Evolutionary conservation across 345 rosid species (phyloP).

Genomic region (Arabis alpina): DNA sequence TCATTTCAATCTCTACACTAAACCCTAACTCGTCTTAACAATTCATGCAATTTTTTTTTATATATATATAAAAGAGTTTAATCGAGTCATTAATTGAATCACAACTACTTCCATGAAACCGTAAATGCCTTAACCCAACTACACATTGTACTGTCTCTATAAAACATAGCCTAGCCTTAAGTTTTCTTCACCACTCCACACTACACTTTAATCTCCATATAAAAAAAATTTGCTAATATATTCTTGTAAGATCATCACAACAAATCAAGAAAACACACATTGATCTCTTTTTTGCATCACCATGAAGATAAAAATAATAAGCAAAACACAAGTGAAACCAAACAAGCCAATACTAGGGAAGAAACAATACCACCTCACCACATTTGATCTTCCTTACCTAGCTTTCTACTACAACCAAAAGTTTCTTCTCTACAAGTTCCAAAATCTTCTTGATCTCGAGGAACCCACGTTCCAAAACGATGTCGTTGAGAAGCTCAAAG

Average conservation of each 20-base stretch:
- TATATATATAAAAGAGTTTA: not conserved
- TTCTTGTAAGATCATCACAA: slow-evolving; percentile 22
- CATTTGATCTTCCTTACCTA: slow-evolving; percentile 91
- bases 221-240: not conserved
- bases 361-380: slow-evolving; percentile 68
- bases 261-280: not conserved
- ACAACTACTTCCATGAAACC: slow-evolving; percentile 55
- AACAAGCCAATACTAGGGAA: slow-evolving; percentile 56
- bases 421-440: slow-evolving; percentile 66
- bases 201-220: not conserved
- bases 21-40: slow-evolving; percentile 23
- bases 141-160: slow-evolving; percentile 25
- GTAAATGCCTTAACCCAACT: slow-evolving; percentile 65
- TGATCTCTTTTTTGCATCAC: not conserved
- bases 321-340: slow-evolving; percentile 69
- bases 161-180: slow-evolving; percentile 22
- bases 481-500: slow-evolving; percentile 73
- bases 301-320: slow-evolving; percentile 50
- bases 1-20: slow-evolving; percentile 1
- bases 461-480: slow-evolving; percentile 36
- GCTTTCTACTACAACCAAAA: slow-evolving; percentile 92
- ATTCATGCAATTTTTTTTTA: slow-evolving; percentile 26
- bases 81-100: slow-evolving; percentile 34
- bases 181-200: slow-evolving; percentile 20
- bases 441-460: slow-evolving; percentile 36